phyloP scores from a whole-genome alignment of 2,329 filamentous ascomycete species.

The Didymosphaeria variabile region DNA sequence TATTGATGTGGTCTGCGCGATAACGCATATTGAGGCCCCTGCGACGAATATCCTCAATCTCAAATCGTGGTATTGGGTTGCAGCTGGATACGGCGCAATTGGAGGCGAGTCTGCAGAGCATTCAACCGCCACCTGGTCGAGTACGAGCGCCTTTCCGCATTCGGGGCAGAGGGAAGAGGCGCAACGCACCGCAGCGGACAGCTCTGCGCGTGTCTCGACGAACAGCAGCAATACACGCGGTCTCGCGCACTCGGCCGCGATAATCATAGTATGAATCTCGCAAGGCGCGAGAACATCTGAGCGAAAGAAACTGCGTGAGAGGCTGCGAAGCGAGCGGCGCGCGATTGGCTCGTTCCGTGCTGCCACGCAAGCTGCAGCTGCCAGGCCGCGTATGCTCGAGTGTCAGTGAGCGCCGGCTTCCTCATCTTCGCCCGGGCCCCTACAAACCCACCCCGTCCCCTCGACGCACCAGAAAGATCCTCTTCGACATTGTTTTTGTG shows the following conservation, averaged over 20 bases:
- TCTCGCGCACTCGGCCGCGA: not conserved
- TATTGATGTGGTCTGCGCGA: not conserved
- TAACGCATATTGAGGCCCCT: conserved; percentile 11
- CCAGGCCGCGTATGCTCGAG: conserved; percentile 5
- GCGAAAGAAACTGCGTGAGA: conserved; percentile 8
- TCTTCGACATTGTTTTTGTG: not conserved
- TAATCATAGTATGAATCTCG: not conserved
- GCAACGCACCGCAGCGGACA: not conserved
- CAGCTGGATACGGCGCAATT: not conserved
- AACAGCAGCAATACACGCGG: not conserved
- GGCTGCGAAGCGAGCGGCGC: conserved; percentile 8
- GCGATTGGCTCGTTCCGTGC: not conserved
- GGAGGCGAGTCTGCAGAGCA: not conserved
- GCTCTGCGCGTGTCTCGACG: not conserved
- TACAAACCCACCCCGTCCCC: conserved; percentile 6
- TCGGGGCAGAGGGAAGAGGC: not conserved
- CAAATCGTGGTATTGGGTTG: not conserved
- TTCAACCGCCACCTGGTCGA: conserved; percentile 1
- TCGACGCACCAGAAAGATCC: not conserved
- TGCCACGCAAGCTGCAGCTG: conserved; percentile 11
- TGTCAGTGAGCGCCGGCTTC: not conserved
- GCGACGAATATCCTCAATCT: not conserved
- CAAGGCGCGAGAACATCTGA: not conserved
- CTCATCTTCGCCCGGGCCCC: conserved; percentile 10
- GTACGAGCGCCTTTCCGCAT: not conserved